Base-by-base conservation (phyloP, 345 rosid genomes). In the Brassica incana region DNA sequence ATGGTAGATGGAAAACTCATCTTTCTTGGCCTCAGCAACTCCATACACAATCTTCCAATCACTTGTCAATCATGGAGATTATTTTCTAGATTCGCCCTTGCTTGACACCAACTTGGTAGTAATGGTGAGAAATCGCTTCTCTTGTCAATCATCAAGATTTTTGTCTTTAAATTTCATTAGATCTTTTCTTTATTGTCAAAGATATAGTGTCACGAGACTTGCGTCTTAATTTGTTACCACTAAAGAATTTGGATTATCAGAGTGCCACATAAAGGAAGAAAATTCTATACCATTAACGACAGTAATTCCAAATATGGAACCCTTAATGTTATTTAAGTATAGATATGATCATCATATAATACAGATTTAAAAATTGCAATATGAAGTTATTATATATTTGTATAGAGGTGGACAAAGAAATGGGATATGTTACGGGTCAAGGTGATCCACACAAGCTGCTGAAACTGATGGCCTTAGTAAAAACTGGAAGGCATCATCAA, bases 401-500 rank as follows among this genome's bases (percentile, higher is more conserved):
- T 15, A 48, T 48, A 48, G 5, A 48, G 2, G 54, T 48, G 54
- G 54, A 48, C 50, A 14, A 48, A 4, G 54, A 48, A 23, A 73
- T 73, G 64, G 78, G 64, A 58, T 78, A 72, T 5, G 73, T 78
- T 8, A 65, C 82, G 62, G 78, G 74, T 18, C 63, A 73, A 43
- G 73, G 82, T 0, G 73, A 73, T 72, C 77, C 73, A 58, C 61
- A 73, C 29, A 78, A 67, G 74, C 63, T 78, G 20, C n/a, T 67
- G 32, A 73, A 67, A 67, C 69, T 79, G 5, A 73, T 79, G 82
- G 77, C 54, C 9, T 78, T 78, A 38, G 73, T 72, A 11, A 58
- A 60, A 67, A 66, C 78, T 2, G 69, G 65, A 32, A 30, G 32
- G 0, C 25, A 62, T 4, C 67, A 70, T 32, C 69, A 32, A 40